Percentiles rank a stretch among this genome's conserved stretches.
Evolutionary conservation across 2,329 filamentous ascomycete genomes (phyloP).

Genomic region (Blumeriella jaapii): DNA sequence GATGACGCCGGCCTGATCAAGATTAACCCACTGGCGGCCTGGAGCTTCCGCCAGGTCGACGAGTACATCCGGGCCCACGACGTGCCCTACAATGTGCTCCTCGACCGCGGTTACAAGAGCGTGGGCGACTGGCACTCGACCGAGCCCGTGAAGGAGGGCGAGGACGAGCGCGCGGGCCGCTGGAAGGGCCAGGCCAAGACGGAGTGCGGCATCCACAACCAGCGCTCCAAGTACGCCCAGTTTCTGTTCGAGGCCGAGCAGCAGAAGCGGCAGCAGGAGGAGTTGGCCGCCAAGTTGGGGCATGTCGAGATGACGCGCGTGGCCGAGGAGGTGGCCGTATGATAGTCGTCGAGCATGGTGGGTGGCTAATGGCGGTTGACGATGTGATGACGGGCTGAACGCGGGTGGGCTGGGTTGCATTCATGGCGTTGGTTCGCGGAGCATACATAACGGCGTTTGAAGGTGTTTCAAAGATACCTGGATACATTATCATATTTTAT

Average conservation of each 20-base stretch:
- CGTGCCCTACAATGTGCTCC: slow-evolving; percentile 85
- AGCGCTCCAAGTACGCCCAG: slow-evolving; percentile 83
- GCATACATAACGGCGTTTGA: too few relatives aligned
- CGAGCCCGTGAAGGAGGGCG: slow-evolving; percentile 74
- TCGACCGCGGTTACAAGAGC: slow-evolving; percentile 95
- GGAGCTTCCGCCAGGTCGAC: slow-evolving; percentile 84
- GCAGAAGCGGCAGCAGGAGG: slow-evolving; percentile 25
- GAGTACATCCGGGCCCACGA: slow-evolving; percentile 75
- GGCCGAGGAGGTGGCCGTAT: too few relatives aligned
- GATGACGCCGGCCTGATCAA: slow-evolving; percentile 85
- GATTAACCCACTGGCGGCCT: slow-evolving; percentile 93
- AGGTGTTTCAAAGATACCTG: too few relatives aligned
- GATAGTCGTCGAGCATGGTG: too few relatives aligned
- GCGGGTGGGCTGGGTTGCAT: too few relatives aligned
- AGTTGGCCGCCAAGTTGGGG: slow-evolving; percentile 18
- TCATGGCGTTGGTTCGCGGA: too few relatives aligned
- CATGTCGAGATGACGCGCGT: slow-evolving; percentile 18
- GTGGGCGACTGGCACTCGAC: slow-evolving; percentile 98
- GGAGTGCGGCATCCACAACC: slow-evolving; percentile 98
- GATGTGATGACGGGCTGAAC: too few relatives aligned
- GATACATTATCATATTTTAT: too few relatives aligned
- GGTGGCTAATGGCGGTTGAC: too few relatives aligned
- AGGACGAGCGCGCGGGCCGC: slow-evolving; percentile 90
- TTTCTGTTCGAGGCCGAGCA: slow-evolving; percentile 35
- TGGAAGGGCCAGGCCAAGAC: slow-evolving; percentile 97